phyloP scores from a whole-genome alignment of 2,329 filamentous ascomycete genomes.

The Ophiostoma australiae region DNA sequence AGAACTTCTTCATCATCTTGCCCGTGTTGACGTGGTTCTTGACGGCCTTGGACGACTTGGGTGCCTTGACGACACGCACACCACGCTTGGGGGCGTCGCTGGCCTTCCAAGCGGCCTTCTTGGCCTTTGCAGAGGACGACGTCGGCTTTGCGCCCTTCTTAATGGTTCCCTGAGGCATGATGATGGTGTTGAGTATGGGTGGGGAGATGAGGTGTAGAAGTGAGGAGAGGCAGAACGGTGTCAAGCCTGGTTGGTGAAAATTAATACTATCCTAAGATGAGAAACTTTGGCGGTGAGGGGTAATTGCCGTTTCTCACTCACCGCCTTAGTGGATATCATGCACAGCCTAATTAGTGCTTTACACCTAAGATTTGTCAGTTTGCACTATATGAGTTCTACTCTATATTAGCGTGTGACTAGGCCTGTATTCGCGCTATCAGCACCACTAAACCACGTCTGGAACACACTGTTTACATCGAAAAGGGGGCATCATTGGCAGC shows the following conservation, averaged over 20 bases:
- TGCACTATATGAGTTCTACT: neutral
- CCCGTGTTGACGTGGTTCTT: conserved; percentile 43
- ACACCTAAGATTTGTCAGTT: neutral
- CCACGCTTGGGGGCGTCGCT: conserved; percentile 35
- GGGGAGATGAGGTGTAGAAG: neutral
- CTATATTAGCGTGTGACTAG: neutral
- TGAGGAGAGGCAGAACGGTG: neutral
- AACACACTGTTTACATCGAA: conserved; percentile 4
- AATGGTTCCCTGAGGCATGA: conserved; percentile 52
- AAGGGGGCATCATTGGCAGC: neutral
- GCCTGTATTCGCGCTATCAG: neutral
- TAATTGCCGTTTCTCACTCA: neutral
- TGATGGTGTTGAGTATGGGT: neutral
- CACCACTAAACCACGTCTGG: neutral
- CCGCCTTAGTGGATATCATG: neutral
- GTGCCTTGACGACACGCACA: conserved; percentile 47
- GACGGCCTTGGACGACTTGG: conserved; percentile 34
- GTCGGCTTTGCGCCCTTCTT: conserved; percentile 44
- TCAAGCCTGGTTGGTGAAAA: neutral
- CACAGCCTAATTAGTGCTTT: neutral
- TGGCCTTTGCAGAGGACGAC: conserved; percentile 32
- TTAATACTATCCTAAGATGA: neutral
- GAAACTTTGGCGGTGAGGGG: conserved; percentile 10
- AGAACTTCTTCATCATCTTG: conserved; percentile 52
- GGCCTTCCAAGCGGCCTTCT: conserved; percentile 38